Conservation (phyloP, 441 rosid species). For the Corymbia citriodora region DNA sequence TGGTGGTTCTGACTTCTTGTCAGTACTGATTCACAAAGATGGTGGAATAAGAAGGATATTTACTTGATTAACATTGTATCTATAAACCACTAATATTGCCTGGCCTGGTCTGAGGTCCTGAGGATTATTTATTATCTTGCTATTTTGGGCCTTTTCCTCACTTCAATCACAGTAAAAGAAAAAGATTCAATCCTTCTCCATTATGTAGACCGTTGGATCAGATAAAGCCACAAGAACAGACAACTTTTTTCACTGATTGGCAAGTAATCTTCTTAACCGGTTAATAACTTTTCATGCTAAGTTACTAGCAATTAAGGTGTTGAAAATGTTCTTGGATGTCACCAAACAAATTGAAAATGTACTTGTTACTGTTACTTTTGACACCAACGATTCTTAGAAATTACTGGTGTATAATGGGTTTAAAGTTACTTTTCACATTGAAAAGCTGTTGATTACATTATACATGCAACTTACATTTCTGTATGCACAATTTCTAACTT, state of each 20-base stretch:
- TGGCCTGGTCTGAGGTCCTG: not conserved
- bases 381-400: not conserved
- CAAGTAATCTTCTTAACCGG: not conserved
- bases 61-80: not conserved
- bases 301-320: not conserved
- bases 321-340: not conserved
- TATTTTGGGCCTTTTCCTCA: not conserved
- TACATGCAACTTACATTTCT: not conserved
- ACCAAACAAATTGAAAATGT: not conserved
- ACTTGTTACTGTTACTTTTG: not conserved
- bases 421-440: not conserved
- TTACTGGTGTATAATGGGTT: not conserved
- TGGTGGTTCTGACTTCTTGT: not conserved
- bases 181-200: not conserved
- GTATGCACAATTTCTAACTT: not conserved
- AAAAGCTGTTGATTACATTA: not conserved
- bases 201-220: not conserved
- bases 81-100: not conserved
- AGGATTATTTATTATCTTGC: not conserved
- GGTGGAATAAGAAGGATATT: not conserved
- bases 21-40: not conserved
- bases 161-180: not conserved
- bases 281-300: not conserved
- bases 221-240: not conserved
- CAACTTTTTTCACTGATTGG: not conserved